A percentile compares a stretch with the other conserved stretches of the same genome.
phyloP scores from a whole-genome alignment of 805 yeast species.

The baker's yeast (Saccharomyces cerevisiae) region DNA sequence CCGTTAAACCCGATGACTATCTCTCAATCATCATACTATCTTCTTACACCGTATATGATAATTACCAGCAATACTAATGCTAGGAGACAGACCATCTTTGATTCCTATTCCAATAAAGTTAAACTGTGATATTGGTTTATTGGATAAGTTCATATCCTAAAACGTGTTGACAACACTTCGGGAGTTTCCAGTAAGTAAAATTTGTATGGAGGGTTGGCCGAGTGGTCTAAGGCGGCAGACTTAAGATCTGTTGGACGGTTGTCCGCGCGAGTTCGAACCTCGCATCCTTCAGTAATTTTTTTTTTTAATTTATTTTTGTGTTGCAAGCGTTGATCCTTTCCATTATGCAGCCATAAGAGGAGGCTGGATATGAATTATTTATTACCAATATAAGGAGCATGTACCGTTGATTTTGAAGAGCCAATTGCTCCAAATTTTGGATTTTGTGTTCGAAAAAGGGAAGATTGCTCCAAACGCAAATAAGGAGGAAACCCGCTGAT shows the following conservation, averaged over 20 bases:
- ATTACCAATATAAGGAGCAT: background rate
- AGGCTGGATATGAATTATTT: background rate
- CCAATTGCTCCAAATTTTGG: background rate
- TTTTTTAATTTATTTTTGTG: background rate
- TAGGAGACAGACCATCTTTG: too few species aligned
- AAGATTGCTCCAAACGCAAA: background rate
- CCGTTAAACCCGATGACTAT: background rate
- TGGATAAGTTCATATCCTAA: too few species aligned
- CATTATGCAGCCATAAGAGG: too few species aligned
- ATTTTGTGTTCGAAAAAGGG: background rate
- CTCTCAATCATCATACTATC: background rate
- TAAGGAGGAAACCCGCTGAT: background rate
- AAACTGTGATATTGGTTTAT: too few species aligned
- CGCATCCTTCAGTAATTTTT: slow-evolving; percentile 23
- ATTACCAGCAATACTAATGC: background rate
- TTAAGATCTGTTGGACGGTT: slow-evolving; percentile 27
- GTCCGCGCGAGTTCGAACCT: slow-evolving; percentile 31
- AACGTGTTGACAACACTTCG: too few species aligned
- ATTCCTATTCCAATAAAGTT: too few species aligned
- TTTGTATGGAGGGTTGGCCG: slow-evolving; percentile 24
- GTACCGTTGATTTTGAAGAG: background rate
- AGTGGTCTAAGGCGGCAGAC: slow-evolving; percentile 31
- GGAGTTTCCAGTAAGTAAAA: too few species aligned
- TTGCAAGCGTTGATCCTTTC: background rate
- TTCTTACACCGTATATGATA: too few species aligned